These are phyloP conservation scores for Cyberlindnera americana DNA, from an alignment of 805 yeast genomes.

Conservation along the genomic window DNA sequence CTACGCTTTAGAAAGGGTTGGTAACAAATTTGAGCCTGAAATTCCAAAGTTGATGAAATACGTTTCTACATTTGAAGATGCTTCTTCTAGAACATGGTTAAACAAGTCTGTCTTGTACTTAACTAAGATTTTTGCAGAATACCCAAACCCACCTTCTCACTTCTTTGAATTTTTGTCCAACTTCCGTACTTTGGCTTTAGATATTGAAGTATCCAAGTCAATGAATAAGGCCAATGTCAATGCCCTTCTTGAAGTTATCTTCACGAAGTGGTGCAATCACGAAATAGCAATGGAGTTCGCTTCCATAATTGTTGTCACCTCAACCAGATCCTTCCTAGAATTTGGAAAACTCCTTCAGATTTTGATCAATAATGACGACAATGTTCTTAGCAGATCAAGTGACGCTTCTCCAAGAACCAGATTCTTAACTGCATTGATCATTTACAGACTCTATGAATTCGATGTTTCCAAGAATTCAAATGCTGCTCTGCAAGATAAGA, in stretches of 20 bases:
- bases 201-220: constrained; percentile 33
- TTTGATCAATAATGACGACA: constrained; percentile 49
- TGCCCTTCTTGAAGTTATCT: constrained; percentile 62
- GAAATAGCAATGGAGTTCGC: constrained; percentile 44
- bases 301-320: constrained; percentile 36
- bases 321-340: constrained; percentile 36
- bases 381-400: constrained; percentile 31
- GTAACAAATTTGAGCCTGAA: constrained; percentile 30
- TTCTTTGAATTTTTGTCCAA: constrained; percentile 33
- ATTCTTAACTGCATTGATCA: constrained; percentile 42
- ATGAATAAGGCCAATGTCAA: constrained; percentile 48
- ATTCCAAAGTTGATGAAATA: constrained; percentile 26
- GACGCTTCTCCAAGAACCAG: constrained; percentile 27
- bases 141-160: constrained; percentile 23
- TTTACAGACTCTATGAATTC: constrained; percentile 47
- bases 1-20: constrained; percentile 26
- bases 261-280: constrained; percentile 46
- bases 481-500: constrained; percentile 41
- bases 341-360: constrained; percentile 58
- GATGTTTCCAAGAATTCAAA: constrained; percentile 47
- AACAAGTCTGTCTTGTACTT: constrained; percentile 55
- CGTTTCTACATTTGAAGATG: constrained; percentile 14
- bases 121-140: constrained; percentile 62
- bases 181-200: constrained; percentile 32
- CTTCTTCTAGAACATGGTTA: constrained; percentile 43